Percentiles rank a stretch among this genome's conserved stretches.
Evolutionary conservation across 2,329 filamentous ascomycete genomes (phyloP).

Genomic region (Metarhizium rileyi): DNA sequence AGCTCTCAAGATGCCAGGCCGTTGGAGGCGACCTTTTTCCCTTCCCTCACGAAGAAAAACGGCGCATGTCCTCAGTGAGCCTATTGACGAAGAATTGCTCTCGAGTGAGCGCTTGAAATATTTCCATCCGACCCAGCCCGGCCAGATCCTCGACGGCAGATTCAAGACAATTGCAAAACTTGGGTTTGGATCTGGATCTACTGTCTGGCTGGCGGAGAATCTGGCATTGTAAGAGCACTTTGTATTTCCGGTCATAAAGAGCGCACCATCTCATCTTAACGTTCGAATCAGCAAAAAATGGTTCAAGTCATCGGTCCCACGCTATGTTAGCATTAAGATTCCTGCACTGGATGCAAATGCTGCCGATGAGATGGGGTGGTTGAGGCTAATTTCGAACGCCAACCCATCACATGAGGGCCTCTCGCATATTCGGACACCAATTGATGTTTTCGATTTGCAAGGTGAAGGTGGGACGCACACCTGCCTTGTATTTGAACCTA

Average conservation of each 20-base stretch:
- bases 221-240: conserved; percentile 9
- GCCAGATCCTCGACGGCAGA: conserved; percentile 21
- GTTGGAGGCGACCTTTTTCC: too few species aligned
- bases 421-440: neutral
- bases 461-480: neutral
- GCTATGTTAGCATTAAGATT: neutral
- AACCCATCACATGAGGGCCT: neutral
- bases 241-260: neutral
- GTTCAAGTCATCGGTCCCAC: neutral
- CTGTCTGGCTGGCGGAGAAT: conserved; percentile 27
- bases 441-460: neutral
- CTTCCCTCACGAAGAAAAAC: too few species aligned
- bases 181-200: conserved; percentile 26
- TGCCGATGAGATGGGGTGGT: neutral
- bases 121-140: conserved; percentile 11
- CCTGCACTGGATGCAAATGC: neutral
- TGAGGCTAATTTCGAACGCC: neutral
- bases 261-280: neutral
- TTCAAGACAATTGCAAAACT: conserved; percentile 27
- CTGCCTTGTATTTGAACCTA: neutral
- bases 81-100: conserved; percentile 12
- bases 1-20: too few species aligned
- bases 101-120: conserved; percentile 5
- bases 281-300: neutral
- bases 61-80: too few species aligned